A percentile compares a stretch with the other conserved stretches of the same genome.
Evolutionary conservation across 108 stramenopile species (phyloP).

Genomic region (Cyclotella atomus): DNA sequence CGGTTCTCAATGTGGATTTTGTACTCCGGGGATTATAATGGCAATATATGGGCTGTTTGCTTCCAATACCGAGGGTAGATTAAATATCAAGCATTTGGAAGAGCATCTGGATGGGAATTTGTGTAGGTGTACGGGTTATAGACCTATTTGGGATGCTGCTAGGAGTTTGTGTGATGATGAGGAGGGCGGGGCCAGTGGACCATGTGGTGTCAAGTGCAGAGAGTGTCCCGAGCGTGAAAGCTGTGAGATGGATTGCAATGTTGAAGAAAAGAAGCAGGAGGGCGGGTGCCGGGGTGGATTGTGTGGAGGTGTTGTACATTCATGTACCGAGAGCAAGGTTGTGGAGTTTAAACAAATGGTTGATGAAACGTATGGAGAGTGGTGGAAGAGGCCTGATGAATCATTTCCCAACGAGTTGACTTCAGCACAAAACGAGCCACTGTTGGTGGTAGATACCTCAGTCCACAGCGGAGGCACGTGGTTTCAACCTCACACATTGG

Average conservation of each 20-base stretch:
- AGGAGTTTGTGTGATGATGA: conserved; percentile 67
- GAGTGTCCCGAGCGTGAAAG: conserved; percentile 77
- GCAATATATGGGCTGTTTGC: conserved; percentile 88
- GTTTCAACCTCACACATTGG: conserved; percentile 85
- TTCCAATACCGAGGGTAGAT: not conserved
- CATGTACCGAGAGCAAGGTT: conserved; percentile 65
- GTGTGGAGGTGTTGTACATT: conserved; percentile 20
- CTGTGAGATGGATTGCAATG: conserved; percentile 80
- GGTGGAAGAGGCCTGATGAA: conserved; percentile 68
- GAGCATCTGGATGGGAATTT: conserved; percentile 95
- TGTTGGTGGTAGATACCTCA: conserved; percentile 72
- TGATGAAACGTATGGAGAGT: conserved; percentile 37
- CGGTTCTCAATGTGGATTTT: conserved; percentile 97
- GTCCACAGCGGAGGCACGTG: conserved; percentile 83
- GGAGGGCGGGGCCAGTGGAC: conserved; percentile 55
- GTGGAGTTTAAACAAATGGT: conserved; percentile 47
- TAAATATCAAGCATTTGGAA: conserved; percentile 63
- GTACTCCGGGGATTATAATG: conserved; percentile 96
- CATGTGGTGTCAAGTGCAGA: conserved; percentile 75
- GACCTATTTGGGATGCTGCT: conserved; percentile 97
- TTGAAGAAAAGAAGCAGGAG: conserved; percentile 41
- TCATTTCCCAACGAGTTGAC: conserved; percentile 77
- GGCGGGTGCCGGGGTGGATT: not conserved
- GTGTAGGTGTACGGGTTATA: conserved; percentile 96
- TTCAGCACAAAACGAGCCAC: conserved; percentile 55